Conservation (phyloP, 805 yeast species). For the Cyberlindnera maritima region DNA sequence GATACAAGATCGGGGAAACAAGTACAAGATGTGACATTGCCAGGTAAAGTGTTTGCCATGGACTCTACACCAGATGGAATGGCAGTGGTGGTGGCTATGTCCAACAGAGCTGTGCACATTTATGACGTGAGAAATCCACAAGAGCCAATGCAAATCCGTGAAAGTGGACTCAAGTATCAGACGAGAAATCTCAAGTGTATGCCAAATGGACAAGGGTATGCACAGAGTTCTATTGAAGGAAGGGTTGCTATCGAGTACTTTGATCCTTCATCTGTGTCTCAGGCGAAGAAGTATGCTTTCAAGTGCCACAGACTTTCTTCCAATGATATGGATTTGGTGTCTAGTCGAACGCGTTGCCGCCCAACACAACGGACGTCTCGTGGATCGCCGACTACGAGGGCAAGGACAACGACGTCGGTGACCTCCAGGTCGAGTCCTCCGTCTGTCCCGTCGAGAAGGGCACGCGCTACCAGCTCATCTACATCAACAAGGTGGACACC, state of each 20-base stretch:
- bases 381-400: slow-evolving; percentile 8
- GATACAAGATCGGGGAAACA: slow-evolving; percentile 10
- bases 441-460: slow-evolving; percentile 30
- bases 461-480: slow-evolving; percentile 26
- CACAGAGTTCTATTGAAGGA: slow-evolving; percentile 76
- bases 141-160: slow-evolving; percentile 48
- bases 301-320: slow-evolving; percentile 66
- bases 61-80: slow-evolving; percentile 42
- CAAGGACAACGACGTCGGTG: neutral
- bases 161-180: slow-evolving; percentile 66
- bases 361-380: neutral
- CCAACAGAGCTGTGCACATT: slow-evolving; percentile 50
- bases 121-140: slow-evolving; percentile 51
- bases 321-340: slow-evolving; percentile 53
- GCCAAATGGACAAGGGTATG: slow-evolving; percentile 58
- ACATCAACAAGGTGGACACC: slow-evolving; percentile 23
- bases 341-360: slow-evolving; percentile 22
- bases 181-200: slow-evolving; percentile 53
- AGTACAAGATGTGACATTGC: slow-evolving; percentile 24
- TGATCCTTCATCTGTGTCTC: slow-evolving; percentile 43
- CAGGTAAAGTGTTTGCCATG: slow-evolving; percentile 59
- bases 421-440: neutral
- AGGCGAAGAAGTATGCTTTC: slow-evolving; percentile 63
- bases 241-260: slow-evolving; percentile 73
- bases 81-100: slow-evolving; percentile 50